Evolutionary conservation across 371 early-diverging fungal species (phyloP), one percentile per base, ranked within the genome.

Genomic region (Zopfochytrium polystomum): DNA sequence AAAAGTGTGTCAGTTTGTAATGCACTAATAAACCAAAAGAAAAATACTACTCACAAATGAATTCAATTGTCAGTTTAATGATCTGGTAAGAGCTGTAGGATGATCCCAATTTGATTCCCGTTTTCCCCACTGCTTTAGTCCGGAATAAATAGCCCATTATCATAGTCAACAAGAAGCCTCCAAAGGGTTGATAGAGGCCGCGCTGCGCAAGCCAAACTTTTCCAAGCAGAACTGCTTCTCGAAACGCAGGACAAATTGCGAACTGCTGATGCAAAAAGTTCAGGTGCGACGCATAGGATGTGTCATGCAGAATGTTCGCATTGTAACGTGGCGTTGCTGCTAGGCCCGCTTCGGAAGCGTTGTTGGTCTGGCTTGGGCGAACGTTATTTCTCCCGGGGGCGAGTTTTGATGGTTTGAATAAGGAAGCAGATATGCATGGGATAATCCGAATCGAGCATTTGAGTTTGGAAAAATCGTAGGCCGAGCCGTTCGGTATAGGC

Each of bases 281-380:
- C 71, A 95, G 77, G 68, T 90, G 91, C 26, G 85, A 59, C 3
- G 88, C 81, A 50, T 85, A 78, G 34, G 81, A 68, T 1, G 86
- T 85, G 61, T 96, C 97, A 62, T 78, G 73, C 48, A 92, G 76
- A 15, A 97, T 60, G 2, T 89, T 81, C 0, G 91, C 80, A 70
- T 96, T 97, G 81, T 96, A 96, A 46, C 83, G 89, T 27, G 97
- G 95, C 25, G 97, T 97, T 1, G 95, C 71, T 0, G 78, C 76
- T 15, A 68, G 63, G 33, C 20, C 43, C 11, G 60, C 33, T 13
- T 26, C 50, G 38, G 45, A 5, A n/a, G 45, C 38, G 5, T 49
- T 22, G 35, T 61, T 46, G 3, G 25, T 43, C n/a, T n/a, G n/a
- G 60, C 18, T 23, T 15, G 62, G 59, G 11, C 96, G 88, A 20